Evolutionary conservation across 2,329 filamentous ascomycete species (phyloP), one percentile per base, ranked within the genome.

Genomic region (Cercospora canescens): DNA sequence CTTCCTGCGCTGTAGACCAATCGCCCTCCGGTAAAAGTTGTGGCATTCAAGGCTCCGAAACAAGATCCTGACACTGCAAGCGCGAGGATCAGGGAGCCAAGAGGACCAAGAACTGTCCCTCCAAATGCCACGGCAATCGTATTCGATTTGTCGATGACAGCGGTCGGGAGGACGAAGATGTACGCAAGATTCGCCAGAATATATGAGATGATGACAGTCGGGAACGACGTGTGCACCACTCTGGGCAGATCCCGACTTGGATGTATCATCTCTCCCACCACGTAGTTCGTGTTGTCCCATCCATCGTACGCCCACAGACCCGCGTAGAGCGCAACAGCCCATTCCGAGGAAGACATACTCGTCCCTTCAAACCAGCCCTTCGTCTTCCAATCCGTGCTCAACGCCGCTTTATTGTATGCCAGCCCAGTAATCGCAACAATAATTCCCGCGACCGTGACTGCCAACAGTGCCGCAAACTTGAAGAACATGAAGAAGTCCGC

Each of bases 251-350:
- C 95, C 69, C 93, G 89, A 56, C 87, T 87, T 0, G 95, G 93
- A 75, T 97, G 94, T 74, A 93, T 91, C 82, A 99, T 98, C 80
- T 99, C 95, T 73, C 94, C 95, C 0, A 96, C 93, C 6, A 99
- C 95, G 75, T 97, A 99, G 80, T 97, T 99, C 69, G 94, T 96
- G 78, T 99, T 99, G 77, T 99, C 95, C 95, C 95, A 99, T 32
- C 95, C 95, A 77, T 99, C 95, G 80, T 95, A 99, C 0, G 95
- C 95, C 95, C 95, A 99, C 5, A 99, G 85, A 8, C 95, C 95
- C 16, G 93, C 94, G 77, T 99, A 99, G 55, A 99, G 81, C 0
- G 95, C 95, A 55, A 99, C 91, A 3, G 95, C 95, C 91, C 94
- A 98, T 71, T 89, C 89, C 55, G 91, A 96, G 59, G 91, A 85